Base-by-base conservation (phyloP, 192 early-diverging fungal genomes). In the Borealophlyctis nickersoniae region DNA sequence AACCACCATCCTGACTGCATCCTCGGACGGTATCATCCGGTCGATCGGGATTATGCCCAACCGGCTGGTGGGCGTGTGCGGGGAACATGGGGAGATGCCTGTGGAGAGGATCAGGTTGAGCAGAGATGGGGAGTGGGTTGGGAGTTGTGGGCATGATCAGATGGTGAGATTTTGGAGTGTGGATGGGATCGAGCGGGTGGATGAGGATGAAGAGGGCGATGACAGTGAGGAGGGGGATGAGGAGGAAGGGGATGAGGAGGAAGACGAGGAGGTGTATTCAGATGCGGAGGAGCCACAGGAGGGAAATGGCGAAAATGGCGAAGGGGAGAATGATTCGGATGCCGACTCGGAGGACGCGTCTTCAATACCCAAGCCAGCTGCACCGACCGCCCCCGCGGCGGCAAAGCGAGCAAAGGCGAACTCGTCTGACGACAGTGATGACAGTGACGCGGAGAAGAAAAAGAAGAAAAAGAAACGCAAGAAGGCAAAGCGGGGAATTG, bases 21-120 rank as follows among this genome's bases (percentile, higher is more conserved):
- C 87, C 23, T 87, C 89, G 65, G 97, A 99, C 73, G 97, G 97
- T 27, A 84, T 97, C 32, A 85, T 84, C 4, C 70, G 91, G 32
- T 72, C 93, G 4, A 84, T 98, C n/a, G 79, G 84, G 24, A 81
- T 99, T 55, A 80, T 95, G 39, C 97, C 97, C 16, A 95, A 98
- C 81, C 84, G 84, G 55, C 86, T 99, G 36, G 76, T 94, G n/a
- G 92, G 94, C 11, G 82, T 89, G 23, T 73, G 93, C 26, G 94
- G 92, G 23, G 92, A 92, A 63, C 93, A 96, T 67, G 91, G 88
- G 29, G 85, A 91, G 14, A 83, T 93, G 78, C 91, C 93, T 1
- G 90, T 98, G 36, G 96, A 99, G 70, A 80, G 86, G 56, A 77
- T 99, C 23, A 62, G 78, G 29, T 45, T 91, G 26, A 83, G 86